These are phyloP conservation scores for Aegilops longissima DNA, from an alignment of 176 grass and related monocot genomes.

Conservation along the genomic window DNA sequence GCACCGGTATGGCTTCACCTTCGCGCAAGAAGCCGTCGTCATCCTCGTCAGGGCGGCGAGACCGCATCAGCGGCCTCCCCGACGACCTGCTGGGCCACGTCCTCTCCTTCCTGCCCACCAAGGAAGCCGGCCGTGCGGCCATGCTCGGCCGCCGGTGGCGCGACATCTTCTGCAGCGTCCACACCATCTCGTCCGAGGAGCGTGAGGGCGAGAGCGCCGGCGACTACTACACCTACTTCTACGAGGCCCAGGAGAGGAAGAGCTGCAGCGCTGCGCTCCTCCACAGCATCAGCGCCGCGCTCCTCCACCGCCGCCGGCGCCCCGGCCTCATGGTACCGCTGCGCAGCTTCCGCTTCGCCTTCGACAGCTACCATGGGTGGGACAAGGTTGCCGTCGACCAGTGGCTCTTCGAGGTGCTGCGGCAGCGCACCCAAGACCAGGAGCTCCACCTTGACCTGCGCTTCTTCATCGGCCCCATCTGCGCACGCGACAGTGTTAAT, in stretches of 20 bases:
- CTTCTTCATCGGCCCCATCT: background rate
- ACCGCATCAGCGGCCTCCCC: background rate
- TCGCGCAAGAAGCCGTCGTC: background rate
- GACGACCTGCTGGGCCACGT: background rate
- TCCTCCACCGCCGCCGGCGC: background rate
- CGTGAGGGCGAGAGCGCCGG: background rate
- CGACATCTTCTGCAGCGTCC: background rate
- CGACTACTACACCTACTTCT: background rate
- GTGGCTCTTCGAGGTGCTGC: background rate
- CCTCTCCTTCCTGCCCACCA: conserved; percentile 1
- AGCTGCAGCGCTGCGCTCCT: background rate
- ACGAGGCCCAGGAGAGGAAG: background rate
- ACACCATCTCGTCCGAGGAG: conserved; percentile 10
- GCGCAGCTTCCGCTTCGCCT: background rate
- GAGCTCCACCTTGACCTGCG: conserved; percentile 13
- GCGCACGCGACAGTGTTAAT: accelerated
- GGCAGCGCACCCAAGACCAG: background rate
- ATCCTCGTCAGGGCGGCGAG: background rate
- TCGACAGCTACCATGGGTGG: background rate
- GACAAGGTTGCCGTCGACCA: background rate
- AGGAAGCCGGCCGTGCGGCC: background rate
- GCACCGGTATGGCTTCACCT: background rate
- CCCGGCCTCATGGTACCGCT: background rate
- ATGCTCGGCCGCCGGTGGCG: background rate
- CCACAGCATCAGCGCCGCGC: background rate